Evolutionary conservation across 176 grass and related monocot genomes (phyloP).

Genomic region (Carex parvula): DNA sequence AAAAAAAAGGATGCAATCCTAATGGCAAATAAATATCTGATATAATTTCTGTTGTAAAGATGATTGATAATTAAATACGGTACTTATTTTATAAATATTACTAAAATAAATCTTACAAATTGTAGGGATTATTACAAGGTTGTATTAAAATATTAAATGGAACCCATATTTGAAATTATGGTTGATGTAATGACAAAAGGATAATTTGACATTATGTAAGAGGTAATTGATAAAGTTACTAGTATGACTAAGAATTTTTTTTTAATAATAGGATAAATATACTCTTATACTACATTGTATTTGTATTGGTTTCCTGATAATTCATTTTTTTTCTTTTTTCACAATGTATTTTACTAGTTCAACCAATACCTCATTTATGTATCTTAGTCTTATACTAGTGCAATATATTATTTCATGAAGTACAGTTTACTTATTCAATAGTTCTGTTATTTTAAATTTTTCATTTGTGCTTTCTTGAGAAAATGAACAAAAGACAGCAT

Average conservation of each 20-base stretch:
- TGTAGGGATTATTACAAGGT: not conserved
- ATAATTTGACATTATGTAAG: not conserved
- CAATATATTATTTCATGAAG: not conserved
- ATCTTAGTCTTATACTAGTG: not conserved
- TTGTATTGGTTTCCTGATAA: not conserved
- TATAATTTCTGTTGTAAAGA: not conserved
- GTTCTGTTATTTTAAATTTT: not conserved
- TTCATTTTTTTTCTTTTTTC: not conserved
- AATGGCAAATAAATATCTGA: not conserved
- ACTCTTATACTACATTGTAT: not conserved
- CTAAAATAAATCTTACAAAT: not conserved
- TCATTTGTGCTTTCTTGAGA: not conserved
- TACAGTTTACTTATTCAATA: not conserved
- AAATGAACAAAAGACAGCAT: not conserved
- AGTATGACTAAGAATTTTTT: not conserved
- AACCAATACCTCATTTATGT: not conserved
- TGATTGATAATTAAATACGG: not conserved
- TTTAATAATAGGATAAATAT: not conserved
- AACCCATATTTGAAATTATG: not conserved
- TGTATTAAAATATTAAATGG: not conserved
- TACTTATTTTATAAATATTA: not conserved
- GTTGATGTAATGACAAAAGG: not conserved
- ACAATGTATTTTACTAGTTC: not conserved
- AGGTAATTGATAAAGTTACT: not conserved
- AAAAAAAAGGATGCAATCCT: too few species aligned